These are phyloP conservation scores for Trebouxia sp. DNA, from an alignment of 139 green algal genomes.

Conservation along the genomic window DNA sequence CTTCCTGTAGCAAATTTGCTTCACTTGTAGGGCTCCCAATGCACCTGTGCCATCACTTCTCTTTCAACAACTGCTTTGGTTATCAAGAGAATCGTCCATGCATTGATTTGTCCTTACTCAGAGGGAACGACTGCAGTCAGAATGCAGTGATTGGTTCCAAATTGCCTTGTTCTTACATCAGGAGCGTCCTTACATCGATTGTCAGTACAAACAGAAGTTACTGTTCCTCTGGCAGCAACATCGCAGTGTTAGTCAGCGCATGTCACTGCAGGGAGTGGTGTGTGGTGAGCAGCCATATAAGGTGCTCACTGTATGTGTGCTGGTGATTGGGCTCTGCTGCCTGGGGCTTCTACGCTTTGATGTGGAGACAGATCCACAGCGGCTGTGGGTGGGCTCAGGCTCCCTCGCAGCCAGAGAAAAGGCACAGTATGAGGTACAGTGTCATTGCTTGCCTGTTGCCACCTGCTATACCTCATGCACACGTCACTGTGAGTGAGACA, in stretches of 20 bases:
- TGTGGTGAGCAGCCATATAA: constrained; percentile 45
- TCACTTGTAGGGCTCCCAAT: too few relatives aligned
- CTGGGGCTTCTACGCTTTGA: constrained; percentile 61
- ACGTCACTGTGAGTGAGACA: too few relatives aligned
- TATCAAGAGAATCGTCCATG: too few relatives aligned
- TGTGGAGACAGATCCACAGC: constrained; percentile 61
- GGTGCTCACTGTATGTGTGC: constrained; percentile 39
- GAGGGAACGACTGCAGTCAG: too few relatives aligned
- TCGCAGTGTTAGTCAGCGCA: constrained; percentile 10
- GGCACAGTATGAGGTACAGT: constrained; percentile 73
- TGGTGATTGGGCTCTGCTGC: constrained; percentile 49
- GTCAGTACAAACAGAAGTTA: too few relatives aligned
- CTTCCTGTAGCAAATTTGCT: too few relatives aligned
- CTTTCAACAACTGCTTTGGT: too few relatives aligned
- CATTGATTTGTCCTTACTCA: too few relatives aligned
- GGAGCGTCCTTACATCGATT: too few relatives aligned
- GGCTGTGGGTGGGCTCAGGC: constrained; percentile 77
- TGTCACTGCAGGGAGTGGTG: constrained; percentile 43
- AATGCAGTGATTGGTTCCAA: too few relatives aligned
- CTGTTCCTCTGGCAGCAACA: constrained; percentile 52
- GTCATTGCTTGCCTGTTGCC: background rate
- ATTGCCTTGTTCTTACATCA: too few relatives aligned
- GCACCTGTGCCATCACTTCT: too few relatives aligned
- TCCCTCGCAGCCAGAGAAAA: constrained; percentile 70
- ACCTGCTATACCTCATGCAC: background rate